A percentile compares a stretch with the other conserved stretches of the same genome.
Evolutionary conservation across 208 protist genomes (phyloP).

Genomic region (Crithidia bombi): DNA sequence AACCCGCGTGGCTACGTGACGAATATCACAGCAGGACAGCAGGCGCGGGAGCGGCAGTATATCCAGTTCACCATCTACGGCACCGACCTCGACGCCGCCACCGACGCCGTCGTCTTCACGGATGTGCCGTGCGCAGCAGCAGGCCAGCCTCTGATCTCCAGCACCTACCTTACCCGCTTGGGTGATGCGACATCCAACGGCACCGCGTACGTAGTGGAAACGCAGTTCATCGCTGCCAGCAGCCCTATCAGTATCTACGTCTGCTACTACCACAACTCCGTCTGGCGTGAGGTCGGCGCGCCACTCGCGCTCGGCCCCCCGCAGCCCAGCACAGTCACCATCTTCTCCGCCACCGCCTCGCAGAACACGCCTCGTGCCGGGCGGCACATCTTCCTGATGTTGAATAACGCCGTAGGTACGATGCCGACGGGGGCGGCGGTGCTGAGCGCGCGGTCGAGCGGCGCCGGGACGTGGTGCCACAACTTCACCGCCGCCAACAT

Average conservation of each 20-base stretch:
- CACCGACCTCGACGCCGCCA: constrained; percentile 37
- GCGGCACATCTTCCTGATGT: constrained; percentile 69
- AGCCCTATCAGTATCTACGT: constrained; percentile 49
- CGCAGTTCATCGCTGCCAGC: constrained; percentile 56
- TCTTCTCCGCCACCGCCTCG: constrained; percentile 36
- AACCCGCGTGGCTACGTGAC: constrained; percentile 79
- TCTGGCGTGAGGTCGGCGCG: constrained; percentile 74
- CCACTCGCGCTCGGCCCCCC: constrained; percentile 48
- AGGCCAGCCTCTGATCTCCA: constrained; percentile 38
- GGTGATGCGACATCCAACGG: constrained; percentile 38
- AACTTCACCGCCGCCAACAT: constrained; percentile 75
- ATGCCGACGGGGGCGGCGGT: constrained; percentile 33
- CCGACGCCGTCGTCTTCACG: constrained; percentile 74
- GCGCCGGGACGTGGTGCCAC: constrained; percentile 83
- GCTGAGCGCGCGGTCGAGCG: constrained; percentile 46
- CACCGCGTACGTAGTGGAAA: constrained; percentile 54
- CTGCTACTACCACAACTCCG: constrained; percentile 53
- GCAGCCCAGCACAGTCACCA: constrained; percentile 41
- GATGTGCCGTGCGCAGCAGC: constrained; percentile 54
- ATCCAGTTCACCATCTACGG: constrained; percentile 69
- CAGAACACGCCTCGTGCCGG: constrained; percentile 61
- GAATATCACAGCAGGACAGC: constrained; percentile 32
- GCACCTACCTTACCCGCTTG: constrained; percentile 44
- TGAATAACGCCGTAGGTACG: constrained; percentile 26
- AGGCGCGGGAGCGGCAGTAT: constrained; percentile 72